These are phyloP conservation scores for Penstemon eatonii DNA, from an alignment of 257 asterid species.

Conservation along the genomic window DNA sequence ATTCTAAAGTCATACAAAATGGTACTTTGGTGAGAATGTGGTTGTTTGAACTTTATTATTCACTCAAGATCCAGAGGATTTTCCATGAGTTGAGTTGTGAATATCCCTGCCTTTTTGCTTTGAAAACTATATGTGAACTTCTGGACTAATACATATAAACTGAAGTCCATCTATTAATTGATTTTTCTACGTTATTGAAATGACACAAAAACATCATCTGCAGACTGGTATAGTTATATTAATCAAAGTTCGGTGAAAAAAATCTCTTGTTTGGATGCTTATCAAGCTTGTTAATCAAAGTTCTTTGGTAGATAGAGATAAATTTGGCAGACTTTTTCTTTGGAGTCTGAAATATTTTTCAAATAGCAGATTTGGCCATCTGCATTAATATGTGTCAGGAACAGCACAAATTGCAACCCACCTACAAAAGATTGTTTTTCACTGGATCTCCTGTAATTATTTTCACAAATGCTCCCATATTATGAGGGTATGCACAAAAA, in stretches of 20 bases:
- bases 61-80: conserved; percentile 19
- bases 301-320: neutral
- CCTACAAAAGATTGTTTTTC: neutral
- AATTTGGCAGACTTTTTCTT: neutral
- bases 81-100: conserved; percentile 8
- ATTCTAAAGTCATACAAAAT: neutral
- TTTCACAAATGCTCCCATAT: too few relatives aligned
- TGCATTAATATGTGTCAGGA: conserved; percentile 12
- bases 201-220: conserved; percentile 7
- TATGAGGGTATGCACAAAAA: too few relatives aligned
- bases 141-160: neutral
- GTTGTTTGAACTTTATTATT: conserved; percentile 3
- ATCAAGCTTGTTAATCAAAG: neutral
- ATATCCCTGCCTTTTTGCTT: conserved; percentile 12
- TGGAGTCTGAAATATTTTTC: neutral
- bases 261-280: conserved; percentile 5
- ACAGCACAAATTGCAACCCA: neutral
- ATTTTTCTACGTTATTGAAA: conserved; percentile 4
- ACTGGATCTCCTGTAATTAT: neutral
- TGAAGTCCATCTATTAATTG: neutral
- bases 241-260: too few relatives aligned
- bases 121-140: conserved; percentile 10
- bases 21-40: conserved; percentile 6
- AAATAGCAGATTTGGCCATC: neutral
- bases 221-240: neutral